phyloP scores from a whole-genome alignment of 768 basidiomycete species.

The Calocera cornea region DNA sequence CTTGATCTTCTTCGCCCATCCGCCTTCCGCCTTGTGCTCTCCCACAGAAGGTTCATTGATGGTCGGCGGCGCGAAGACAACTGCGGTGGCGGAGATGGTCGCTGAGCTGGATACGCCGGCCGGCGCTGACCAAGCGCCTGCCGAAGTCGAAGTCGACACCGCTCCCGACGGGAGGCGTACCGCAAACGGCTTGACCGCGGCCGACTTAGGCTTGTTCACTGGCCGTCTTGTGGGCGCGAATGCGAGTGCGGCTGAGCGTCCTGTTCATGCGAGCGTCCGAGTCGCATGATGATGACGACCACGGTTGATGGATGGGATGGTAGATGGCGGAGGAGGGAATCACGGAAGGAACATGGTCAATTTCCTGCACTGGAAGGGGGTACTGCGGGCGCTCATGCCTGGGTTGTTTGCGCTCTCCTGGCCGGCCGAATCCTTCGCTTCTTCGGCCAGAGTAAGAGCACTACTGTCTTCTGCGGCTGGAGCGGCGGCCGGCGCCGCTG shows the following conservation, averaged over 20 bases:
- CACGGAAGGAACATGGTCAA: conserved; percentile 1
- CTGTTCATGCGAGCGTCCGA: conserved; percentile 27
- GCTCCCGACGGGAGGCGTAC: conserved; percentile 51
- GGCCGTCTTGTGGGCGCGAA: conserved; percentile 70
- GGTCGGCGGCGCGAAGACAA: conserved; percentile 57
- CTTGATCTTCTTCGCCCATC: conserved; percentile 81
- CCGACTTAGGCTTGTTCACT: conserved; percentile 34
- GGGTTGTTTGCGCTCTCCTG: conserved; percentile 5
- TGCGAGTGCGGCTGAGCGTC: conserved; percentile 80
- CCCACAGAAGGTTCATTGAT: conserved; percentile 29
- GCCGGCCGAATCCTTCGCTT: background rate
- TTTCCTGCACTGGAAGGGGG: background rate
- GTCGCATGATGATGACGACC: background rate
- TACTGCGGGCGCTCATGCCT: conserved; percentile 7
- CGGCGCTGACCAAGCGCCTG: conserved; percentile 24
- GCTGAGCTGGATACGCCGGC: conserved; percentile 13
- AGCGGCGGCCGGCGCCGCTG: conserved; percentile 20
- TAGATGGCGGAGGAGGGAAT: background rate
- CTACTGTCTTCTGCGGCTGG: conserved; percentile 18
- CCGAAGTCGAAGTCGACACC: background rate
- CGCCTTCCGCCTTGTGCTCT: conserved; percentile 35
- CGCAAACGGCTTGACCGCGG: conserved; percentile 34
- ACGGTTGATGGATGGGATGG: too few relatives aligned
- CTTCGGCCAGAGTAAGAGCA: conserved; percentile 20
- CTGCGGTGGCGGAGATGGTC: conserved; percentile 41